phyloP scores from a whole-genome alignment of 108 stramenopile genomes.

The Cyclotella sp. region DNA sequence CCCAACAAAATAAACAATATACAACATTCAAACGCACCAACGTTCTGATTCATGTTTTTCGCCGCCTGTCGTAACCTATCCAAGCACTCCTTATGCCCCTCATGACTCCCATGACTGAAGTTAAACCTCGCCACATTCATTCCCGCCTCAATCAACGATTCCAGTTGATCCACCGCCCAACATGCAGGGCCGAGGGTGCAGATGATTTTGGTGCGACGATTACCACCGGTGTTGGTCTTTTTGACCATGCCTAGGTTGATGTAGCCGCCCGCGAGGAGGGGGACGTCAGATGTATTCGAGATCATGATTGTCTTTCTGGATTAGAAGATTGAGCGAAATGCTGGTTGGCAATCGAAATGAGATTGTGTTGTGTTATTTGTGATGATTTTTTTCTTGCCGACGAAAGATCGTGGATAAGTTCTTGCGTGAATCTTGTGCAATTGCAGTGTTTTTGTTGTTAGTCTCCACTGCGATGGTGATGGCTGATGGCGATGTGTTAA shows the following conservation, averaged over 20 bases:
- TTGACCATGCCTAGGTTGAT: constrained; percentile 64
- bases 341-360: too few relatives aligned
- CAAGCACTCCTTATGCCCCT: constrained; percentile 65
- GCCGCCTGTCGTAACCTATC: constrained; percentile 74
- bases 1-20: too few relatives aligned
- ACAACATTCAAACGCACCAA: constrained; percentile 41
- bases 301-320: constrained; percentile 34
- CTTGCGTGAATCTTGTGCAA: too few relatives aligned
- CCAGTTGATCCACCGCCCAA: constrained; percentile 76
- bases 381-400: too few relatives aligned
- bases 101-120: constrained; percentile 92
- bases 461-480: too few relatives aligned
- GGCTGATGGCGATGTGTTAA: too few relatives aligned
- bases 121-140: constrained; percentile 90
- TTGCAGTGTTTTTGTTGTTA: too few relatives aligned
- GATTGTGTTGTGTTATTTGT: too few relatives aligned
- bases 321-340: too few relatives aligned
- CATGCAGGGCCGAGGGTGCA: constrained; percentile 85
- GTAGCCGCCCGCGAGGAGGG: constrained; percentile 60
- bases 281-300: constrained; percentile 72
- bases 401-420: too few relatives aligned
- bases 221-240: constrained; percentile 35
- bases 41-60: constrained; percentile 62
- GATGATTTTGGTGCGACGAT: constrained; percentile 73
- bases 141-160: constrained; percentile 76